Evolutionary conservation across 306 rosid genomes (phyloP), one percentile per base, ranked within the genome.

Genomic region (Rubus parviflorus): DNA sequence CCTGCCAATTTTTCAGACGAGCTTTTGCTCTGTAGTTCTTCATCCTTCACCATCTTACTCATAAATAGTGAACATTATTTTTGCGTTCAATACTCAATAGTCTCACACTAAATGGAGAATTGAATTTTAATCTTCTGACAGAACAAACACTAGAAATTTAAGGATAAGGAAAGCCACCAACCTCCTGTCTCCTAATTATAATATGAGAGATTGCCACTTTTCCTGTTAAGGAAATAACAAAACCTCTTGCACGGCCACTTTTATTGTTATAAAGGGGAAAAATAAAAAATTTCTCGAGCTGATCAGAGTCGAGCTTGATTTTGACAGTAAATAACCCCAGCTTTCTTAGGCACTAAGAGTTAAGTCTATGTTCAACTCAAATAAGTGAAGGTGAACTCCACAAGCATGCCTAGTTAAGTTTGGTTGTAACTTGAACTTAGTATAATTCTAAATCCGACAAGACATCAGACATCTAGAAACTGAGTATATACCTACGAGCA

Each of bases 371-470:
- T 58, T 41, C 38, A 62, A 40, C 58, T 65, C 48, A 62, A 42
- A 20, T 20, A 48, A 37, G 49, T 22, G 46, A 30, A 45, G 25
- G 22, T 53, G 46, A 30, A 60, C 3, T 30, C 14, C 47, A 38
- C 49, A 61, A 61, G 30, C 48, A 75, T 35, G 58, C 70, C 37
- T 19, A 75, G 48, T 46, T 54, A 74, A 61, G 66, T 25, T 61
- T 23, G 48, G 4, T 12, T n/a, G 51, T 8, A 38, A 54, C 56
- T 37, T 54, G 49, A 72, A 57, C 40, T 40, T 54, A 10, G 60
- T 20, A 62, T 9, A 8, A 47, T 13, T 53, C 37, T 53, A 8
- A 72, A 14, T 30, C 40, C 0, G 52, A 72, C 52, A 40, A 13
- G 12, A 37, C 65, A 46, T 45, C 13, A 40, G 41, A 66, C 51